A percentile compares a stretch with the other conserved stretches of the same genome.
These are phyloP conservation scores for Pharus latifolius DNA, from an alignment of 176 grass and related monocot genomes.

Conservation along the genomic window DNA sequence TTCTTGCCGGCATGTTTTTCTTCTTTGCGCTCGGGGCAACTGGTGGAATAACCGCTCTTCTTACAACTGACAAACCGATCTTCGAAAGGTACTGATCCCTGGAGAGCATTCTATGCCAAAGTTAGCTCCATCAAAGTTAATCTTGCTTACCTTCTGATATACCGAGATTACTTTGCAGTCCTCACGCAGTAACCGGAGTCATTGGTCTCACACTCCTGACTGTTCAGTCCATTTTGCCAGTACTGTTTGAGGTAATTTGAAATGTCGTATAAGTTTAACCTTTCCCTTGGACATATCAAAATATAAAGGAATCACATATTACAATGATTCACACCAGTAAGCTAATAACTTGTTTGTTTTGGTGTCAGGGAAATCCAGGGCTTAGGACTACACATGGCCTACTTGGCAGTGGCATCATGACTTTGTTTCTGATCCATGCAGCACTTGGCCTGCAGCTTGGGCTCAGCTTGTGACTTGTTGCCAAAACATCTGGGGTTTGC, in stretches of 20 bases:
- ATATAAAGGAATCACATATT: neutral
- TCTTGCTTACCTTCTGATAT: neutral
- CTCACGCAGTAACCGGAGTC: slow-evolving; percentile 63
- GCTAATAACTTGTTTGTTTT: neutral
- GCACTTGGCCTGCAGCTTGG: slow-evolving; percentile 73
- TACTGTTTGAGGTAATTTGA: slow-evolving; percentile 53
- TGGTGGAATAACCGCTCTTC: slow-evolving; percentile 74
- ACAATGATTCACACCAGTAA: neutral
- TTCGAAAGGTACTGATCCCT: slow-evolving; percentile 62
- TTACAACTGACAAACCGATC: slow-evolving; percentile 79
- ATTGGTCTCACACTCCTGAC: slow-evolving; percentile 61
- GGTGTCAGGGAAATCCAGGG: slow-evolving; percentile 47
- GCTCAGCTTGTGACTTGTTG: slow-evolving; percentile 42
- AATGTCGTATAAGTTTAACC: neutral
- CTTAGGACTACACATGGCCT: slow-evolving; percentile 62
- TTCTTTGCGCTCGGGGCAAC: slow-evolving; percentile 82
- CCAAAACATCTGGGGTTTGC: neutral
- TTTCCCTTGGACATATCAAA: neutral
- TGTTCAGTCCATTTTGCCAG: slow-evolving; percentile 67
- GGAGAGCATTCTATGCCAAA: neutral
- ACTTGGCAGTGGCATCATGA: slow-evolving; percentile 92
- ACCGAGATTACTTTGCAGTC: slow-evolving; percentile 28
- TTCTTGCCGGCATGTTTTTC: slow-evolving; percentile 94
- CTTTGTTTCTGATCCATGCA: slow-evolving; percentile 73
- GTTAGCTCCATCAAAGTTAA: neutral